Evolutionary conservation across 106 monocot genomes (phyloP).

Genomic region (Ottelia alismoides): DNA sequence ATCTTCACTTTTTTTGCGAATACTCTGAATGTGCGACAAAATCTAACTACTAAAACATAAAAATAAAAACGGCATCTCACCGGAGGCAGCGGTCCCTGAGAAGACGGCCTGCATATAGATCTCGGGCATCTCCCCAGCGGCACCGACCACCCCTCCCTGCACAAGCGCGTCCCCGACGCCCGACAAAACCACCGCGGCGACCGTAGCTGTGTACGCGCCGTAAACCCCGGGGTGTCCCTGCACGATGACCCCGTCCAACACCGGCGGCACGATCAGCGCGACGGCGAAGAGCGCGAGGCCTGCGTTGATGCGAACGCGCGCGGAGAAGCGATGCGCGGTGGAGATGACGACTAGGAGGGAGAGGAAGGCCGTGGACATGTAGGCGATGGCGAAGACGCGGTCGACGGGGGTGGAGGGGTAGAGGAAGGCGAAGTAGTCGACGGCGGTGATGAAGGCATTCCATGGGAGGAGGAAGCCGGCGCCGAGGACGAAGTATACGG

Average conservation of each 20-base stretch:
- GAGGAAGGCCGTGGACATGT: slow-evolving; percentile 55
- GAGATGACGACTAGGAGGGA: slow-evolving; percentile 39
- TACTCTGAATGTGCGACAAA: too few relatives aligned
- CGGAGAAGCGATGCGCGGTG: slow-evolving; percentile 32
- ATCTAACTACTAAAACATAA: too few relatives aligned
- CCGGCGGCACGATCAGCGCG: slow-evolving; percentile 44
- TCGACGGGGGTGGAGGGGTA: slow-evolving; percentile 59
- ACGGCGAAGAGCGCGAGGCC: slow-evolving; percentile 44
- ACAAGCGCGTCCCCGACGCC: slow-evolving; percentile 60
- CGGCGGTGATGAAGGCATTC: slow-evolving; percentile 92
- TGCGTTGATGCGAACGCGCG: slow-evolving; percentile 41
- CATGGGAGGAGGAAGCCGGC: slow-evolving; percentile 75
- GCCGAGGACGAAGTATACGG: slow-evolving; percentile 60
- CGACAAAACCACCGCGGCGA: slow-evolving; percentile 31
- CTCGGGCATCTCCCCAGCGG: slow-evolving; percentile 67
- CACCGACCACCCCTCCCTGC: slow-evolving; percentile 59
- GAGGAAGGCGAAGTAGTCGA: slow-evolving; percentile 91
- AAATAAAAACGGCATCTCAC: too few relatives aligned
- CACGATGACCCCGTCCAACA: slow-evolving; percentile 41
- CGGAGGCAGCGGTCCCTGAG: slow-evolving; percentile 72
- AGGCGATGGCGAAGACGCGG: slow-evolving; percentile 71
- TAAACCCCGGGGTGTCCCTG: slow-evolving; percentile 33
- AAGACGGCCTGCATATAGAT: slow-evolving; percentile 76
- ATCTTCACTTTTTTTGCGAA: too few relatives aligned
- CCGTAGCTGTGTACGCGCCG: slow-evolving; percentile 41